Conservation (phyloP, 106 monocot genomes). For the Triglochin maritima region DNA sequence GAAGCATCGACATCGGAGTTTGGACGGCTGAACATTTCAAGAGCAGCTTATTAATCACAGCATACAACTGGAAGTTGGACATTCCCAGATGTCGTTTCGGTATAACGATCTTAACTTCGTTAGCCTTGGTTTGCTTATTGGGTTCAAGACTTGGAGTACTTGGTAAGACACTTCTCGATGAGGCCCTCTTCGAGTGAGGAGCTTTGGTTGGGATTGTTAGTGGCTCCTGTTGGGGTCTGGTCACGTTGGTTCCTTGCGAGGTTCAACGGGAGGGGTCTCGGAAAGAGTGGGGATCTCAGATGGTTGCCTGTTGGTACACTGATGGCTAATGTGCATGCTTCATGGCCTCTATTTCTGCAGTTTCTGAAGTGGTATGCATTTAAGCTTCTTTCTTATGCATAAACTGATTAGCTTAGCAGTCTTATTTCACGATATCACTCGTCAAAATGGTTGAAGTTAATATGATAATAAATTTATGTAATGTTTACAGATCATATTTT, state of each 20-base stretch:
- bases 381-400: neutral
- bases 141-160: constrained; percentile 38
- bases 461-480: no score
- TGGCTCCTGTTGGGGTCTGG: constrained; percentile 78
- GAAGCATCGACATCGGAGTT: constrained; percentile 46
- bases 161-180: constrained; percentile 16
- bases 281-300: constrained; percentile 35
- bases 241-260: constrained; percentile 70
- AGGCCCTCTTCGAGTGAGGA: constrained; percentile 18
- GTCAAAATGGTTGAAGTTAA: no score
- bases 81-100: constrained; percentile 16
- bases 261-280: constrained; percentile 71
- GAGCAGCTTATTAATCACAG: constrained; percentile 9
- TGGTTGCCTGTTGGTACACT: constrained; percentile 88
- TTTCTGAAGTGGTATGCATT: constrained; percentile 47
- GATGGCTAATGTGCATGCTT: constrained; percentile 66
- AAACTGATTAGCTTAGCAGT: neutral
- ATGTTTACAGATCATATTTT: no score
- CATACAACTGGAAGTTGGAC: constrained; percentile 31
- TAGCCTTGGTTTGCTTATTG: constrained; percentile 30
- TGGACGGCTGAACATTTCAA: constrained; percentile 39
- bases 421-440: no score
- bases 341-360: constrained; percentile 65
- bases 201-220: constrained; percentile 75
- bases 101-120: constrained; percentile 25